Conservation (phyloP, 2,329 filamentous ascomycete genomes). For the Aschersonia sp. region DNA sequence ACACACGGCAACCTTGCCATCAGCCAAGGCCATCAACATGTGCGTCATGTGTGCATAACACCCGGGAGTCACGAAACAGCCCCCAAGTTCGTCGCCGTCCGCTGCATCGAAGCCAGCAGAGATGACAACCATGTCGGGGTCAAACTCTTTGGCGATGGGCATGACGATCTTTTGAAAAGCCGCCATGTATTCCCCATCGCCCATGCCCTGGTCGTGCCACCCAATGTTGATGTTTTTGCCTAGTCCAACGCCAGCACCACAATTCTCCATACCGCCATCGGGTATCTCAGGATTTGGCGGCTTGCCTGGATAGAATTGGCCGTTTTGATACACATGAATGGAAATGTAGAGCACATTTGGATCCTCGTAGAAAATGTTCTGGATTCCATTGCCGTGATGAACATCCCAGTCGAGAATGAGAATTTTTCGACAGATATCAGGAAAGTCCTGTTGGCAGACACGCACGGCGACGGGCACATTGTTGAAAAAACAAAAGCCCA, state of each 20-base stretch:
- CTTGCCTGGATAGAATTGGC: slow-evolving; percentile 68
- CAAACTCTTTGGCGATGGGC: slow-evolving; percentile 87
- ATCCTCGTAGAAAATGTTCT: slow-evolving; percentile 91
- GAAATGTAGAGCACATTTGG: slow-evolving; percentile 95
- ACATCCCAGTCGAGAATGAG: slow-evolving; percentile 88
- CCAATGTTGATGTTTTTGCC: slow-evolving; percentile 54
- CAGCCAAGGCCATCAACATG: slow-evolving; percentile 91
- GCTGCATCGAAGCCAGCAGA: slow-evolving; percentile 95
- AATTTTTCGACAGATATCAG: slow-evolving; percentile 70
- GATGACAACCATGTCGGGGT: slow-evolving; percentile 88
- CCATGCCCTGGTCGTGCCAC: slow-evolving; percentile 65
- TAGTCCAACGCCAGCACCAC: slow-evolving; percentile 37
- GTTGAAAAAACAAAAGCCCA: slow-evolving; percentile 97
- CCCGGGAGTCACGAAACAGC: slow-evolving; percentile 77
- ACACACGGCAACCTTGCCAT: slow-evolving; percentile 81
- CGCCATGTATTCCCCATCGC: slow-evolving; percentile 90
- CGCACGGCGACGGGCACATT: slow-evolving; percentile 90
- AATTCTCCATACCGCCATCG: slow-evolving; percentile 46
- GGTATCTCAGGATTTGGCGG: slow-evolving; percentile 41
- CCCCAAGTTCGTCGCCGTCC: slow-evolving; percentile 80
- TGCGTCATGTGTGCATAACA: slow-evolving; percentile 99
- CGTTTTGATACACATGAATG: slow-evolving; percentile 74
- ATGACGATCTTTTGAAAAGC: slow-evolving; percentile 94
- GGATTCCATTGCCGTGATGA: slow-evolving; percentile 77
- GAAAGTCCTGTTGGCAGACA: slow-evolving; percentile 71